Base-by-base conservation (phyloP, 2,329 filamentous ascomycete species). In the Dothideomycetes sp. region DNA sequence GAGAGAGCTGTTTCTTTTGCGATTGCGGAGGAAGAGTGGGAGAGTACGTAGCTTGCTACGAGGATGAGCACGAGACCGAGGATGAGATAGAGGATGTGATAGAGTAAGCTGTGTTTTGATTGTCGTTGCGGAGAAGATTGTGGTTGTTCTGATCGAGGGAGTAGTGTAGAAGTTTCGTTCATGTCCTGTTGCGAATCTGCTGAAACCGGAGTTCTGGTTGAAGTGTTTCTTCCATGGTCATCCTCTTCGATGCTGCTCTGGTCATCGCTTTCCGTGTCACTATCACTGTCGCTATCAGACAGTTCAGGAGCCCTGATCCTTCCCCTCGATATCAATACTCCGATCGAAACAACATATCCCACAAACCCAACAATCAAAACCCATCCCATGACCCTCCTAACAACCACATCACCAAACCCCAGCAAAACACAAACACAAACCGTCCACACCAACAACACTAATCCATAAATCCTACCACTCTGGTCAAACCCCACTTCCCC, bases 401-500 rank as follows among this genome's bases (percentile, higher is more conserved):
- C n/a, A 63, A 51, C 9, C 62, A 64, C 1, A 67, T 71, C 4
- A 70, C 25, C 1, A 55, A 47, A 5, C n/a, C n/a, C n/a, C n/a
- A n/a, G n/a, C n/a, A n/a, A n/a, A n/a, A n/a, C n/a, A n/a, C n/a
- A n/a, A n/a, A n/a, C n/a, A n/a, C n/a, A n/a, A n/a, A n/a, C n/a
- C n/a, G n/a, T n/a, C n/a, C n/a, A n/a, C n/a, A n/a, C n/a, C n/a
- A 71, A 55, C 9, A 67, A 52, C 8, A 70, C 41, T 1, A 55
- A 50, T 1, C 67, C 63, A 47, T 74, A 73, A 10, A 70, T 56
- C 45, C 64, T 67, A 1, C 68, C 60, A 44, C 66, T 71, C n/a
- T 51, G 47, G 46, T 74, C 71, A 44, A 73, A 74, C 1, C 44
- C 33, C 9, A 62, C 51, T 1, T 45, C 37, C 1, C 47, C 47